A percentile compares a stretch with the other conserved stretches of the same genome.
phyloP scores from a whole-genome alignment of 805 yeast genomes.

The Ogataea nakhonphanomensis region DNA sequence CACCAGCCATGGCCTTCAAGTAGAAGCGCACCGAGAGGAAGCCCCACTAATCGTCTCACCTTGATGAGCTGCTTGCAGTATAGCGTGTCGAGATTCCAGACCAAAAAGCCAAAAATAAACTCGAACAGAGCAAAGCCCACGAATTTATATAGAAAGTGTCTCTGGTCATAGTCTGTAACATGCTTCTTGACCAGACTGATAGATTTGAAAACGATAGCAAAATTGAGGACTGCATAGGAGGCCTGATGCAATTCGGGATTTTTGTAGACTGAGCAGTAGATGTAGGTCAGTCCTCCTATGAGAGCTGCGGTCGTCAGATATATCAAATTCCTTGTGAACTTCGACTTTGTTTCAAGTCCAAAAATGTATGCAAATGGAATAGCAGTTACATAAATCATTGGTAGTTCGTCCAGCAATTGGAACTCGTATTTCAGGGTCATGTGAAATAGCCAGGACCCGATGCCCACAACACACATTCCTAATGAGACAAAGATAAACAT shows the following conservation, averaged over 20 bases:
- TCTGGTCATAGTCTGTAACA: constrained; percentile 48
- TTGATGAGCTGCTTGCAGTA: constrained; percentile 60
- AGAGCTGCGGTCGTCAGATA: constrained; percentile 15
- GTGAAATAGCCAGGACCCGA: constrained; percentile 92
- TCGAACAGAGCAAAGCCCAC: constrained; percentile 57
- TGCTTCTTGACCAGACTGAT: constrained; percentile 45
- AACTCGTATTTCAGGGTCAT: constrained; percentile 86
- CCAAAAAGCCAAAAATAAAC: constrained; percentile 66
- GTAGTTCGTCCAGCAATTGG: constrained; percentile 87
- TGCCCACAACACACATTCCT: constrained; percentile 83
- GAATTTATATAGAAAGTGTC: constrained; percentile 48
- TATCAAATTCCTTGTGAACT: constrained; percentile 5
- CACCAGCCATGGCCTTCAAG: constrained; percentile 95
- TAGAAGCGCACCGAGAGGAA: constrained; percentile 73
- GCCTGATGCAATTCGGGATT: constrained; percentile 86
- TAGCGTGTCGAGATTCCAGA: constrained; percentile 86
- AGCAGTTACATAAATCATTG: constrained; percentile 95
- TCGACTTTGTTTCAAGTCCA: constrained; percentile 20
- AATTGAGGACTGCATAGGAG: constrained; percentile 71
- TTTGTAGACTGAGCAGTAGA: constrained; percentile 48
- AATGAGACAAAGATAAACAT: constrained; percentile 66
- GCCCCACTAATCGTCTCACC: constrained; percentile 59
- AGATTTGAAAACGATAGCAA: constrained; percentile 59
- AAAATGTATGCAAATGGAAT: constrained; percentile 58
- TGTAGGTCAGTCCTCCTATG: constrained; percentile 34